Evolutionary conservation across 2,329 filamentous ascomycete species (phyloP).

Genomic region (Curvularia lunata): DNA sequence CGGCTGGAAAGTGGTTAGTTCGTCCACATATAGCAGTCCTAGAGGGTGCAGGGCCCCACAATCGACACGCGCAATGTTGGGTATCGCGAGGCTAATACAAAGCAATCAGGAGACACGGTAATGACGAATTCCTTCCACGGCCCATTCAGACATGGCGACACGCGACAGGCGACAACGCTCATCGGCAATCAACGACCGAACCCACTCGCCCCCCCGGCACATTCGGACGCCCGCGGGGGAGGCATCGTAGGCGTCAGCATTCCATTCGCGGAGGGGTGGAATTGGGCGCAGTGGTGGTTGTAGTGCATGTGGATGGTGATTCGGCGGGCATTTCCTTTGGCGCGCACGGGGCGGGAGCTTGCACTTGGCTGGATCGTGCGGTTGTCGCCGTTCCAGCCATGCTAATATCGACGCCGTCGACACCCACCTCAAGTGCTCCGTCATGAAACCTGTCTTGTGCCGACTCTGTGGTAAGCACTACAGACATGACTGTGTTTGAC

Average conservation of each 20-base stretch:
- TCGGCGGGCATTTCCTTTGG: constrained; percentile 33
- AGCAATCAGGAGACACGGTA: constrained; percentile 22
- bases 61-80: constrained; percentile 44
- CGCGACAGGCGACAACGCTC: constrained; percentile 16
- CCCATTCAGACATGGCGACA: constrained; percentile 23
- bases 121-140: constrained; percentile 12
- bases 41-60: constrained; percentile 38
- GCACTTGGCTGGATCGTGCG: constrained; percentile 23
- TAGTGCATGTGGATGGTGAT: constrained; percentile 36
- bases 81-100: constrained; percentile 35
- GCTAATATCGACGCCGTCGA: constrained; percentile 5
- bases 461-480: not conserved
- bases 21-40: constrained; percentile 32
- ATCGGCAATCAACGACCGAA: constrained; percentile 32
- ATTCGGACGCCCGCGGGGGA: constrained; percentile 19
- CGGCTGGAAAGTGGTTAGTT: constrained; percentile 39
- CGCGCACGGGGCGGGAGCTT: constrained; percentile 42
- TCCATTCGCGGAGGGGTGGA: constrained; percentile 45
- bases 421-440: constrained; percentile 19
- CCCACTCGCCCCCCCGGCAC: constrained; percentile 30
- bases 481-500: not conserved
- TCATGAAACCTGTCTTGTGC: constrained; percentile 35
- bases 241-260: constrained; percentile 24
- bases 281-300: constrained; percentile 35
- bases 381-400: constrained; percentile 32